phyloP scores from a whole-genome alignment of 1,284 basidiomycete species.

The Schizopora paradoxa region DNA sequence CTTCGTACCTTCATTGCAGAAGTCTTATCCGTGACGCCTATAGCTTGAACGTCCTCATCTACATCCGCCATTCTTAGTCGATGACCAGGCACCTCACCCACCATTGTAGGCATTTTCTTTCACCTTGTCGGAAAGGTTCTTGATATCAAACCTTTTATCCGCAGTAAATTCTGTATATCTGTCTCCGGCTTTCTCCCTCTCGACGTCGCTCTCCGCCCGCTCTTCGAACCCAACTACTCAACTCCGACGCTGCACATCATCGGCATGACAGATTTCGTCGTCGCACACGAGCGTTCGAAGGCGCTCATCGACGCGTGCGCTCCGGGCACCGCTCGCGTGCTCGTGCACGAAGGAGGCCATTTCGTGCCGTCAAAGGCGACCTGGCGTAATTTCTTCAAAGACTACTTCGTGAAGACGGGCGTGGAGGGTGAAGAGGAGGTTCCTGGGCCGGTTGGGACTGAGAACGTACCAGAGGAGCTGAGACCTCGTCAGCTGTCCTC shows the following conservation, averaged over 20 bases:
- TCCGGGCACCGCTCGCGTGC: slow-evolving; percentile 51
- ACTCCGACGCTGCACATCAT: slow-evolving; percentile 81
- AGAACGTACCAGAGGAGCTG: too few species aligned
- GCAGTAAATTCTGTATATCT: slow-evolving; percentile 63
- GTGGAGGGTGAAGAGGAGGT: too few species aligned
- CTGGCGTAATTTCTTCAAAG: slow-evolving; percentile 68
- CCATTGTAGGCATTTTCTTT: slow-evolving; percentile 51
- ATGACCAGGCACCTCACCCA: slow-evolving; percentile 60
- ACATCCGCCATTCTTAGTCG: slow-evolving; percentile 61
- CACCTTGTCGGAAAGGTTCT: slow-evolving; percentile 9
- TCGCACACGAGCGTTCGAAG: slow-evolving; percentile 66
- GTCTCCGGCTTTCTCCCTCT: slow-evolving; percentile 62
- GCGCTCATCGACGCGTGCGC: slow-evolving; percentile 54
- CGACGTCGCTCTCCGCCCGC: slow-evolving; percentile 44
- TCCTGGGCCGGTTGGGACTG: too few species aligned
- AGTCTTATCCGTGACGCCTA: slow-evolving; percentile 2
- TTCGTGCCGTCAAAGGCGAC: slow-evolving; percentile 70
- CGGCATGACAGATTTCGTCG: slow-evolving; percentile 77
- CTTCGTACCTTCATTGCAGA: slow-evolving; percentile 1
- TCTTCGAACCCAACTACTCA: slow-evolving; percentile 52
- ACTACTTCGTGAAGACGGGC: too few species aligned
- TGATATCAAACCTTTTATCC: slow-evolving; percentile 5
- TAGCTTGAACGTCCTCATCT: slow-evolving; percentile 49
- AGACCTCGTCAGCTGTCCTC: too few species aligned
- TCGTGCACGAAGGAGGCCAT: slow-evolving; percentile 79